Percentiles rank a stretch among this genome's conserved stretches.
phyloP scores from a whole-genome alignment of 2,329 filamentous ascomycete genomes.

The Myriangium duriaei region DNA sequence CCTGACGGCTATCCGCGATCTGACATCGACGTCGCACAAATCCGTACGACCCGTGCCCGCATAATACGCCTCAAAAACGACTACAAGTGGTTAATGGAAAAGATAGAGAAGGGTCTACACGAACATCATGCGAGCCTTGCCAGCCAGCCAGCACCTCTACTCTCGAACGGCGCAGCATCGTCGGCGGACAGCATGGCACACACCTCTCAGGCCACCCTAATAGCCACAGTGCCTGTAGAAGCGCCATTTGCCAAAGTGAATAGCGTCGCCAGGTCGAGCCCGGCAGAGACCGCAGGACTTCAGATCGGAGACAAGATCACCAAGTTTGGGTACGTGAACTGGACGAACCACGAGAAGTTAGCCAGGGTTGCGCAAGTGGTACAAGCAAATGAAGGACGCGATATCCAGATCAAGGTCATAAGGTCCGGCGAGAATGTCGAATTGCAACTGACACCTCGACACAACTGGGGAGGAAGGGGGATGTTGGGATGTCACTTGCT shows the following conservation, averaged over 20 bases:
- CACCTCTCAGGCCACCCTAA: slow-evolving; percentile 17
- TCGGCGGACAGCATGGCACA: slow-evolving; percentile 13
- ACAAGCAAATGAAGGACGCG: slow-evolving; percentile 68
- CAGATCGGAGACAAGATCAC: slow-evolving; percentile 69
- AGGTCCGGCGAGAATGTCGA: slow-evolving; percentile 49
- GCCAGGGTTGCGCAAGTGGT: slow-evolving; percentile 81
- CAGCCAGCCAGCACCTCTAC: slow-evolving; percentile 16
- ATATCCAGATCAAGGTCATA: slow-evolving; percentile 54
- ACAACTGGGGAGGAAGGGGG: slow-evolving; percentile 82
- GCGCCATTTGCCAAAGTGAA: slow-evolving; percentile 83
- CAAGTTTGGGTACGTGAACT: slow-evolving; percentile 74
- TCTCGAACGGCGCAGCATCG: slow-evolving; percentile 11
- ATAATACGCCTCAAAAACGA: slow-evolving; percentile 88
- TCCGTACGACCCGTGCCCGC: slow-evolving; percentile 81
- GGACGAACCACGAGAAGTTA: slow-evolving; percentile 73
- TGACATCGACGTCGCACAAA: slow-evolving; percentile 90
- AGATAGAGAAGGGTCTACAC: slow-evolving; percentile 77
- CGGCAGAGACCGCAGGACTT: slow-evolving; percentile 71
- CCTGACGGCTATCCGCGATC: slow-evolving; percentile 83
- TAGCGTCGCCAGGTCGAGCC: slow-evolving; percentile 62
- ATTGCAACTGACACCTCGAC: slow-evolving; percentile 61
- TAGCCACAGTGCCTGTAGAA: slow-evolving; percentile 30
- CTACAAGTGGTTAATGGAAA: slow-evolving; percentile 76
- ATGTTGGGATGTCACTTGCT: slow-evolving; percentile 83
- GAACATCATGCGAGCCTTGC: slow-evolving; percentile 68